phyloP scores from a whole-genome alignment of 2,329 filamentous ascomycete genomes.

The Cryphonectria carpinicola region DNA sequence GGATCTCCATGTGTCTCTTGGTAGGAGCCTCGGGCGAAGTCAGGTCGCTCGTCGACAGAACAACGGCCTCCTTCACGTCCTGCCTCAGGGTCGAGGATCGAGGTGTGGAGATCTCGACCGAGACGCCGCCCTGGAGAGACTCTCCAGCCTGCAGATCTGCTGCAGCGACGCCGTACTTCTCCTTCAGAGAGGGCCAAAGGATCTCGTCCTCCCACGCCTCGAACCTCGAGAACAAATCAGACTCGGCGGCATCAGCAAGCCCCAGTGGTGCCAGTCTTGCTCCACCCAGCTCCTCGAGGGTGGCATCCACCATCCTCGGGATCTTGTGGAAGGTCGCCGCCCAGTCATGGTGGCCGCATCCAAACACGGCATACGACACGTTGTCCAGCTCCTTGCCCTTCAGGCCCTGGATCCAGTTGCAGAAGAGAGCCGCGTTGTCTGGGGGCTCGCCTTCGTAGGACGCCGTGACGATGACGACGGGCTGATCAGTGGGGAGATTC shows the following conservation, averaged over 20 bases:
- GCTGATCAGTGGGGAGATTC: conserved; percentile 62
- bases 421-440: conserved; percentile 70
- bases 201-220: conserved; percentile 65
- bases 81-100: conserved; percentile 60
- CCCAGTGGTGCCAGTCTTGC: conserved; percentile 53
- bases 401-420: conserved; percentile 64
- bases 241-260: conserved; percentile 59
- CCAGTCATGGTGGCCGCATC: conserved; percentile 63
- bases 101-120: conserved; percentile 54
- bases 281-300: conserved; percentile 52
- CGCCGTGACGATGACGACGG: conserved; percentile 67
- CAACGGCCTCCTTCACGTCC: conserved; percentile 62
- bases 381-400: conserved; percentile 53
- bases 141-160: conserved; percentile 13
- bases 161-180: conserved; percentile 36
- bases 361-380: conserved; percentile 69
- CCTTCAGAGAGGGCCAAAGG: conserved; percentile 51
- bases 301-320: conserved; percentile 62
- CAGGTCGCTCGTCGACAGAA: conserved; percentile 56
- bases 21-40: conserved; percentile 52
- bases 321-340: conserved; percentile 66
- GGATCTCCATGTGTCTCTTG: conserved; percentile 69
- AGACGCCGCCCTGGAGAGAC: conserved; percentile 38
- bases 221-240: conserved; percentile 67
- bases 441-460: conserved; percentile 74